Conservation (phyloP, 768 basidiomycete genomes). For the Serendipita sp. region DNA sequence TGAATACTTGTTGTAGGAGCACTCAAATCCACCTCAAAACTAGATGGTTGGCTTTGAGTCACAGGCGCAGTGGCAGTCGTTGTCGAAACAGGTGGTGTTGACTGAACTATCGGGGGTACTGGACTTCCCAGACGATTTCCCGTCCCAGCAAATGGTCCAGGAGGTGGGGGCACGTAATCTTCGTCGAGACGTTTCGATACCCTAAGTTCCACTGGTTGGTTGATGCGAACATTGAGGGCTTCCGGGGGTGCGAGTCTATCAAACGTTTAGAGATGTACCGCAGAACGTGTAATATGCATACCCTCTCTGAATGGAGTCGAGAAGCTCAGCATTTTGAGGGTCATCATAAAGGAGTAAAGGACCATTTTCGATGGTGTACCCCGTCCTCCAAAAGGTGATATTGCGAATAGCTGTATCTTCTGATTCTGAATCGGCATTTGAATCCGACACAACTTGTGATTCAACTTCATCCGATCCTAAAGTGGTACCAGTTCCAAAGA, state of each 20-base stretch:
- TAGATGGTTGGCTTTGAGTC: constrained; percentile 9
- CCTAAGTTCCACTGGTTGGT: constrained; percentile 73
- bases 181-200: constrained; percentile 55
- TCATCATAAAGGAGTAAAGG: constrained; percentile 72
- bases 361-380: constrained; percentile 83
- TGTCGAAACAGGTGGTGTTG: constrained; percentile 15
- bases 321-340: constrained; percentile 47
- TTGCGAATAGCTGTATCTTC: constrained; percentile 49
- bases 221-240: constrained; percentile 52
- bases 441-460: constrained; percentile 61
- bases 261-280: background rate
- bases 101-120: constrained; percentile 47
- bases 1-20: constrained; percentile 81
- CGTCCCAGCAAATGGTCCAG: constrained; percentile 44
- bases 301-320: constrained; percentile 70
- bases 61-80: constrained; percentile 12
- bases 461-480: constrained; percentile 85
- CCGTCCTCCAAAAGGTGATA: constrained; percentile 85
- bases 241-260: constrained; percentile 60
- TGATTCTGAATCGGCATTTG: constrained; percentile 28
- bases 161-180: constrained; percentile 42
- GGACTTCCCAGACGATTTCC: constrained; percentile 75
- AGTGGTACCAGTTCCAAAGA: constrained; percentile 62
- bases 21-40: constrained; percentile 68
- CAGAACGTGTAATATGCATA: constrained; percentile 19